These are phyloP conservation scores for Periconia sp. DNA, from an alignment of 2,329 filamentous ascomycete species.

Conservation along the genomic window DNA sequence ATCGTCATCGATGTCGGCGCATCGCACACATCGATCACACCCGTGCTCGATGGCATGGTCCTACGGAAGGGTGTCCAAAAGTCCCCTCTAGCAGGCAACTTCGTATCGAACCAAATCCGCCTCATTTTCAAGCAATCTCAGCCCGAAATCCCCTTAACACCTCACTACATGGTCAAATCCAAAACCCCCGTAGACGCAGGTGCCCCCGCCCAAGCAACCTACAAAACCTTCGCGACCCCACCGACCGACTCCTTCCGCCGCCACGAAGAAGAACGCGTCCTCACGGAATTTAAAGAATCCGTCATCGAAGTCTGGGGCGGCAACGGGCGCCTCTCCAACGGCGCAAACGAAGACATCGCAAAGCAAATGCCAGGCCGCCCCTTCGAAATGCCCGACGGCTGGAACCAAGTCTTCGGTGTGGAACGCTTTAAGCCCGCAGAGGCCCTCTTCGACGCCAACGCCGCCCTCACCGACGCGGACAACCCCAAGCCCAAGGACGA, in stretches of 20 bases:
- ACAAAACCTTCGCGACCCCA: conserved; percentile 67
- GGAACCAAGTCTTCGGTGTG: conserved; percentile 90
- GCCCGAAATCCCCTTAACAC: conserved; percentile 74
- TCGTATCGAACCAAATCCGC: conserved; percentile 85
- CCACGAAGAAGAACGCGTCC: conserved; percentile 87
- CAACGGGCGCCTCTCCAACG: conserved; percentile 64
- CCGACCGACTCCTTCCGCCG: conserved; percentile 72
- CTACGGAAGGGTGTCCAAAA: conserved; percentile 84
- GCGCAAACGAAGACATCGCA: conserved; percentile 72
- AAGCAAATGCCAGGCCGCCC: conserved; percentile 75
- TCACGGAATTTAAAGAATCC: conserved; percentile 97
- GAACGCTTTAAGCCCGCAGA: conserved; percentile 87
- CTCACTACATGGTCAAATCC: conserved; percentile 83
- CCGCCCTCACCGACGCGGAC: conserved; percentile 61
- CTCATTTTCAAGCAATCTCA: conserved; percentile 68
- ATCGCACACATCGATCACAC: conserved; percentile 83
- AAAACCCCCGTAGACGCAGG: conserved; percentile 89
- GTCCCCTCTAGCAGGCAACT: conserved; percentile 84
- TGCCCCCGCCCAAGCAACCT: conserved; percentile 73
- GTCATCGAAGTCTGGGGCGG: conserved; percentile 93
- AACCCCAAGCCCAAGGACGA: conserved; percentile 62
- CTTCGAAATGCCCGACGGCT: conserved; percentile 96
- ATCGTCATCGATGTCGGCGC: conserved; percentile 92
- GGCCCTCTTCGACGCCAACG: conserved; percentile 85
- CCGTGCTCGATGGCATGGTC: conserved; percentile 92